Base-by-base conservation (phyloP, 208 protist genomes). In the Trypanosoma brucei region DNA sequence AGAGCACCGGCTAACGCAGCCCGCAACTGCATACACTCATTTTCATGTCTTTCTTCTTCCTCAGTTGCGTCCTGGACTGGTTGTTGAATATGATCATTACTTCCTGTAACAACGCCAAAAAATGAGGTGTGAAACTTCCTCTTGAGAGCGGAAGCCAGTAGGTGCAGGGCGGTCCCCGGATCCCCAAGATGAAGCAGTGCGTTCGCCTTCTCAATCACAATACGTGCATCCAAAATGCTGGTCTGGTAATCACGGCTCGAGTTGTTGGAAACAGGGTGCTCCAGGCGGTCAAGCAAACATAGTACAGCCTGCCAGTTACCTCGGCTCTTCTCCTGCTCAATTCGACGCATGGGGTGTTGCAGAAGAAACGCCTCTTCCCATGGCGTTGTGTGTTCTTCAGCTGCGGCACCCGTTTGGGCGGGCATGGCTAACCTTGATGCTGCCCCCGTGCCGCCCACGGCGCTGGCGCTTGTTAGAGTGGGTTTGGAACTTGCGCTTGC, bases 1-100 rank as follows among this genome's bases (percentile, higher is more conserved):
- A 82, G 65, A 2, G 78, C 77, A 65, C 75, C 69, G 0, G 83
- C 75, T 11, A 83, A 62, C 2, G 77, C 64, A 0, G 65, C 66
- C 31, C 73, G 73, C 44, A 89, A 35, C n/a, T 48, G 31, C 1
- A 33, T n/a, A 38, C 1, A 31, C 4, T 62, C 55, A 48, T 45
- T 36, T 0, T 65, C 46, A 7, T 45, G 31, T 6, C 52, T 34
- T 14, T 57, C 55, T 13, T 33, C 60, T n/a, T 57, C 60, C n/a
- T 50, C 62, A 22, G 13, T 30, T 13, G 11, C 42, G 40, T 52
- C 53, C 33, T 66, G 39, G n/a, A 50, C 5, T 57, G 39, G 9
- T 40, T 37, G 31, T 37, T 51, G 4, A 49, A 46, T 60, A 7
- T 36, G n/a, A 13, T 50, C 49, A 1, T 38, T 2, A 5, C 46